Base-by-base conservation (phyloP, 352 stramenopile species). In the Phytophthora aleatoria region DNA sequence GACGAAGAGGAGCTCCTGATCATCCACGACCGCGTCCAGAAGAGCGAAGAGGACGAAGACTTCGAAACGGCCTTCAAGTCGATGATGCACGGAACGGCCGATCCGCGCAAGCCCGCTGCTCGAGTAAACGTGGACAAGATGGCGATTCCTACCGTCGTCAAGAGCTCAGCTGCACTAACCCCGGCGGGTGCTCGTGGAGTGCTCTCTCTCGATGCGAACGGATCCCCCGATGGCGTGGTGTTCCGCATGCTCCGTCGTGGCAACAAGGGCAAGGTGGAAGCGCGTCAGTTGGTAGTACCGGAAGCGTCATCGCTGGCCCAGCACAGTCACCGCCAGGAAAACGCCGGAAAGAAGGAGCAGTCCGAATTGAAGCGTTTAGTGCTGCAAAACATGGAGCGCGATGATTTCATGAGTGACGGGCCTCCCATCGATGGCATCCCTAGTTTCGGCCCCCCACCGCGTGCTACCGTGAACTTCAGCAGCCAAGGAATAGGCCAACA, bases 211-310 rank as follows among this genome's bases (percentile, higher is more conserved):
- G 60, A 64, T 16, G 69, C 36, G 0, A 73, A 66, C 57, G 78
- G 67, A 5, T 64, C 67, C 11, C 56, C 67, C 13, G 60, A 73
- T 41, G 90, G 83, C 7, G 85, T 97, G 15, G 76, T 91, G 28
- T 99, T 99, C 64, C 95, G 97, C 30, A 88, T 99, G 62, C 70
- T 99, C 6, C 97, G 97, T 61, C 94, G 96, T 48, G 96, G 97
- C 16, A 98, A 98, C 77, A 99, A 98, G 77, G 97, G 97, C 62
- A 98, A 98, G 64, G 85, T 98, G 55, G 97, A 99, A 62, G 92
- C 96, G 1, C 95, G 97, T 26, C 77, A 96, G 49, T 70, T 99
- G 42, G 61, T 98, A 13, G 95, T 99, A 13, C 95, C 96, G 0
- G 87, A 91, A 47, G 87, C 87, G 30, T 98, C 95, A 20, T 98